phyloP scores from a whole-genome alignment of 192 early-diverging fungal species.

The Lunasporangiospora selenospora region DNA sequence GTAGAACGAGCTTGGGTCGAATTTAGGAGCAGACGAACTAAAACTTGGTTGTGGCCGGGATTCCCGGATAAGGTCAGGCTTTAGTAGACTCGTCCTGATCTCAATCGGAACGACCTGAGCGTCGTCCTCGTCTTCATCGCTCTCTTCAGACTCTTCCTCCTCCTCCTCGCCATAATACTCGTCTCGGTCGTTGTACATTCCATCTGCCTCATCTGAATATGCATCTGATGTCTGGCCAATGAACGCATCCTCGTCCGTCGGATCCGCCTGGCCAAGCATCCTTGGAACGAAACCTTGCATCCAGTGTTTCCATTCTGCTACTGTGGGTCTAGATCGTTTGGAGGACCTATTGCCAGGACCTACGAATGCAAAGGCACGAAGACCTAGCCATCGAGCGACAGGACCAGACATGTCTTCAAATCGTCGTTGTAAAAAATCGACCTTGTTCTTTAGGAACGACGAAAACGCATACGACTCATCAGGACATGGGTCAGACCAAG shows the following conservation, averaged over 20 bases:
- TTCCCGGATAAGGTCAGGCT: no score
- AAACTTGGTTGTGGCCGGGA: slow-evolving; percentile 18
- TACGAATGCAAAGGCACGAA: slow-evolving; percentile 59
- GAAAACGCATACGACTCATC: slow-evolving; percentile 65
- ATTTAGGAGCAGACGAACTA: slow-evolving; percentile 27
- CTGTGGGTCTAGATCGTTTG: slow-evolving; percentile 15
- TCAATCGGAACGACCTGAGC: slow-evolving; percentile 37
- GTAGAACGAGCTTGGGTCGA: slow-evolving; percentile 35
- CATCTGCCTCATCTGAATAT: slow-evolving; percentile 2
- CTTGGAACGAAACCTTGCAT: slow-evolving; percentile 38
- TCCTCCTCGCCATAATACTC: slow-evolving; percentile 7
- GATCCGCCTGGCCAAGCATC: slow-evolving; percentile 35
- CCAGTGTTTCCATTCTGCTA: slow-evolving; percentile 33
- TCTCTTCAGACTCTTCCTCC: slow-evolving; percentile 3
- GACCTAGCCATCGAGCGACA: slow-evolving; percentile 66
- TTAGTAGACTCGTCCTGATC: slow-evolving; percentile 12
- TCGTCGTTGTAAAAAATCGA: slow-evolving; percentile 60
- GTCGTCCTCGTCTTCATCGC: slow-evolving; percentile 9
- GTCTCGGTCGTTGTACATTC: slow-evolving; percentile 9
- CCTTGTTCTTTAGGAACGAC: slow-evolving; percentile 64
- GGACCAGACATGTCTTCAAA: slow-evolving; percentile 62
- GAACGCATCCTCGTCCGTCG: no score
- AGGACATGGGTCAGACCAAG: slow-evolving; percentile 73
- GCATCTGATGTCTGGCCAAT: no score
- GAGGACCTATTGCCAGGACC: slow-evolving; percentile 3